Conservation (phyloP, 129 eudicot genomes). For the Escallonia rubra region DNA sequence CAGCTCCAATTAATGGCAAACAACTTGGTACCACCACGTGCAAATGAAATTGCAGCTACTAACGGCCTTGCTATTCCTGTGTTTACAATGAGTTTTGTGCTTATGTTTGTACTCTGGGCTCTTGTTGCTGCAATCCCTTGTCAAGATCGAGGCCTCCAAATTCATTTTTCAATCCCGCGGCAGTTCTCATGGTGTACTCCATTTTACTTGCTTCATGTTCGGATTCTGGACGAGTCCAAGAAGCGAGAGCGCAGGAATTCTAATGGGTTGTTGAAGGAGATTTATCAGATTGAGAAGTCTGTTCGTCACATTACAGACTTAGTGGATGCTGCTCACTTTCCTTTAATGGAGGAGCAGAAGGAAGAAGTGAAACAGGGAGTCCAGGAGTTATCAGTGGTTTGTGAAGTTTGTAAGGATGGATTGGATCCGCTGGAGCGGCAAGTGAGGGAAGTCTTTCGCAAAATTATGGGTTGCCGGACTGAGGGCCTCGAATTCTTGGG, state of each 20-base stretch:
- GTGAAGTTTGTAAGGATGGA: constrained; percentile 43
- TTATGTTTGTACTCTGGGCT: constrained; percentile 71
- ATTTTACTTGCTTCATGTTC: constrained; percentile 41
- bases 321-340: constrained; percentile 68
- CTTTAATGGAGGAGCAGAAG: constrained; percentile 57
- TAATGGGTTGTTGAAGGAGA: constrained; percentile 62
- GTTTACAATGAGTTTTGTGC: constrained; percentile 66
- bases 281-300: constrained; percentile 52
- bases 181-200: constrained; percentile 62
- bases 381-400: constrained; percentile 41
- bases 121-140: constrained; percentile 90
- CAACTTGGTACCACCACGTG: constrained; percentile 52
- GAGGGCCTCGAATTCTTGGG: constrained; percentile 60
- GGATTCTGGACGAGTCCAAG: constrained; percentile 68
- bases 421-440: constrained; percentile 61
- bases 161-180: constrained; percentile 55
- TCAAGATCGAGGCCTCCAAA: constrained; percentile 73
- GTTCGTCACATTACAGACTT: constrained; percentile 57
- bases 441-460: constrained; percentile 58
- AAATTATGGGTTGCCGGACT: constrained; percentile 60
- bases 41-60: constrained; percentile 37
- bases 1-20: constrained; percentile 72
- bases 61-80: constrained; percentile 48
- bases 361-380: constrained; percentile 55
- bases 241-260: constrained; percentile 53